Evolutionary conservation across 2,329 filamentous ascomycete genomes (phyloP).

Genomic region (Clonostachys rhizophaga): DNA sequence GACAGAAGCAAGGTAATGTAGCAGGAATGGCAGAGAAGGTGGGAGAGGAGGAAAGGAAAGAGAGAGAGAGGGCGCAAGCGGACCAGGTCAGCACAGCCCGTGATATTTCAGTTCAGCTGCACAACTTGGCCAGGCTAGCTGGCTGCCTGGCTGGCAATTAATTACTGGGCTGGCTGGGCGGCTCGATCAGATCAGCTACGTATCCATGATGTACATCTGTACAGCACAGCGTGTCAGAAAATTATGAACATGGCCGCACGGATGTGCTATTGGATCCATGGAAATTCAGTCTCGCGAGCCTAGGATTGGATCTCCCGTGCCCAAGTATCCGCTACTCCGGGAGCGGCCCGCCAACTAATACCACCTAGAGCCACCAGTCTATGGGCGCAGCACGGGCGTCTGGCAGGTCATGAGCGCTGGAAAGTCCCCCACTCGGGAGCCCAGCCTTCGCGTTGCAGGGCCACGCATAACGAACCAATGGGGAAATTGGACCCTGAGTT

Average conservation of each 20-base stretch:
- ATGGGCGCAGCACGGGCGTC: background rate
- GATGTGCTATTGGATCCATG: too few relatives aligned
- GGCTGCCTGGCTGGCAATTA: background rate
- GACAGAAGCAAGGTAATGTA: background rate
- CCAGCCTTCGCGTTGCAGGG: background rate
- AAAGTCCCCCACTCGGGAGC: background rate
- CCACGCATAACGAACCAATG: background rate
- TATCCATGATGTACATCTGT: background rate
- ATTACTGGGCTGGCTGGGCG: background rate
- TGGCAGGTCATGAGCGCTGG: background rate
- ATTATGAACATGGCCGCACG: too few relatives aligned
- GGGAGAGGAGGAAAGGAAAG: conserved; percentile 3
- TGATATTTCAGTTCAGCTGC: too few relatives aligned
- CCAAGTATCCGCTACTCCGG: background rate
- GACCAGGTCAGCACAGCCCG: too few relatives aligned
- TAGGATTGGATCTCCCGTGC: background rate
- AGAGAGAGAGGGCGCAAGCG: too few relatives aligned
- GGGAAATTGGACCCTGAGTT: background rate
- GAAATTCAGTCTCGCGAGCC: background rate
- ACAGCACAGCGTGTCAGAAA: background rate
- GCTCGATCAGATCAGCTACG: background rate
- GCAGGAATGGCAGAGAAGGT: conserved; percentile 1
- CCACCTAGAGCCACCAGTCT: background rate
- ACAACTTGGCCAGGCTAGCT: too few relatives aligned
- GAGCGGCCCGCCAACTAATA: background rate